A percentile compares a stretch with the other conserved stretches of the same genome.
Evolutionary conservation across 352 stramenopile species (phyloP).

Genomic region (Pythium plurisporium): DNA sequence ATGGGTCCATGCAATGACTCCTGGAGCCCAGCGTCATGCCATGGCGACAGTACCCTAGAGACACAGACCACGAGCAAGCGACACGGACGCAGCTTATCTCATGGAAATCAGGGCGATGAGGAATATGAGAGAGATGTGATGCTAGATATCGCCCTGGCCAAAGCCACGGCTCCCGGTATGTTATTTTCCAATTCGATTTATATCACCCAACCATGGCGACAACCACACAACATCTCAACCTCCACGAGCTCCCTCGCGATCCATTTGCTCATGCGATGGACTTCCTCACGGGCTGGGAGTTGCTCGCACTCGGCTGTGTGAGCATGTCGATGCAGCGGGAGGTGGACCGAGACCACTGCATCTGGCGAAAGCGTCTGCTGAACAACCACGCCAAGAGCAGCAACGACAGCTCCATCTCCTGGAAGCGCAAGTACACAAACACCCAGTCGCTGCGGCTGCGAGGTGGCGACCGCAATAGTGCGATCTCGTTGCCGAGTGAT

Average conservation of each 20-base stretch:
- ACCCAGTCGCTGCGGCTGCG: slow-evolving; percentile 4
- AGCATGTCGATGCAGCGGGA: neutral
- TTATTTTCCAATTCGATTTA: slow-evolving; percentile 2
- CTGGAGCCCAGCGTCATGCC: no score
- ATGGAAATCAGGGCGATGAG: no score
- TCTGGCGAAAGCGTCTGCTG: slow-evolving; percentile 7
- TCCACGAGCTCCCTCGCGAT: slow-evolving; percentile 14
- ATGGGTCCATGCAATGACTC: no score
- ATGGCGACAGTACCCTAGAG: no score
- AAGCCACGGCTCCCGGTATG: no score
- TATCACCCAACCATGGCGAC: neutral
- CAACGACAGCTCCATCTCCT: neutral
- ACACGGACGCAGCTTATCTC: no score
- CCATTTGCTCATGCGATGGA: slow-evolving; percentile 17
- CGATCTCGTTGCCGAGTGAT: slow-evolving; percentile 7
- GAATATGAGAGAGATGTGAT: no score
- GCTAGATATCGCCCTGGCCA: no score
- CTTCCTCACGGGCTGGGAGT: slow-evolving; percentile 25
- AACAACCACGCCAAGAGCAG: neutral
- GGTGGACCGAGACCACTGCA: neutral
- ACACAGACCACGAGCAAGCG: no score
- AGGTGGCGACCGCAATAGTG: neutral
- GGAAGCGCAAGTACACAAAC: slow-evolving; percentile 5
- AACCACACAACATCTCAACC: neutral
- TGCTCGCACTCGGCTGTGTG: slow-evolving; percentile 14